Conservation (phyloP, 2,329 filamentous ascomycete species). For the Aspergillus tubingensis region DNA sequence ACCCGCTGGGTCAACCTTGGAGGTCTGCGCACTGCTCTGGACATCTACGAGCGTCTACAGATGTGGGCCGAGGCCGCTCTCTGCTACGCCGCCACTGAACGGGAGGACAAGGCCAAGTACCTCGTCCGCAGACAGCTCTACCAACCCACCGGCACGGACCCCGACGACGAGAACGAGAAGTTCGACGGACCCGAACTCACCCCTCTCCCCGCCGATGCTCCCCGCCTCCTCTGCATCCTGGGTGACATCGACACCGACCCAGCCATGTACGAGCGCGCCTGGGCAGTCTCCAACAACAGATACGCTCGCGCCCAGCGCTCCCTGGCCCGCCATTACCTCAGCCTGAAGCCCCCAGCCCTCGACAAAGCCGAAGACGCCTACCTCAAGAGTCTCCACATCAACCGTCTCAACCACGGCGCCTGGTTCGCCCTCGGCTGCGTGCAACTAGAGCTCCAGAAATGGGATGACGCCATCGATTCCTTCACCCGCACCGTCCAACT, state of each 20-base stretch:
- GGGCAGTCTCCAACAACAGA: constrained; percentile 77
- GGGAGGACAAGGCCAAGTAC: constrained; percentile 78
- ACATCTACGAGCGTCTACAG: constrained; percentile 90
- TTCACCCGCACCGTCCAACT: constrained; percentile 81
- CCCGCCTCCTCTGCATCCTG: constrained; percentile 87
- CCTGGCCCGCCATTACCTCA: constrained; percentile 75
- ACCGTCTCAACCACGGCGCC: constrained; percentile 76
- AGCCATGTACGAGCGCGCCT: constrained; percentile 77
- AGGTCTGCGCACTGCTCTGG: constrained; percentile 83
- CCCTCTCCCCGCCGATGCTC: constrained; percentile 76
- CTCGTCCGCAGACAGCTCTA: constrained; percentile 80
- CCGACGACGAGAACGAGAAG: constrained; percentile 56
- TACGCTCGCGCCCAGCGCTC: constrained; percentile 88
- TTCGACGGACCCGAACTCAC: constrained; percentile 69
- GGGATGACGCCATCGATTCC: constrained; percentile 76
- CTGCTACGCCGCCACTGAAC: constrained; percentile 76
- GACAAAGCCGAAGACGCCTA: constrained; percentile 75
- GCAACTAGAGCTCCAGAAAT: constrained; percentile 73
- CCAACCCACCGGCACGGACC: constrained; percentile 54
- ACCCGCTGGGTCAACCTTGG: constrained; percentile 89
- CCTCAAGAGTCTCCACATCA: constrained; percentile 72
- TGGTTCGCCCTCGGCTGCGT: constrained; percentile 94
- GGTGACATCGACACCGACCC: constrained; percentile 82
- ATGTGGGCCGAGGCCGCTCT: constrained; percentile 95
- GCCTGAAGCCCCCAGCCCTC: constrained; percentile 61